Evolutionary conservation across 768 basidiomycete species (phyloP).

Genomic region (Floccularia luteovirens): DNA sequence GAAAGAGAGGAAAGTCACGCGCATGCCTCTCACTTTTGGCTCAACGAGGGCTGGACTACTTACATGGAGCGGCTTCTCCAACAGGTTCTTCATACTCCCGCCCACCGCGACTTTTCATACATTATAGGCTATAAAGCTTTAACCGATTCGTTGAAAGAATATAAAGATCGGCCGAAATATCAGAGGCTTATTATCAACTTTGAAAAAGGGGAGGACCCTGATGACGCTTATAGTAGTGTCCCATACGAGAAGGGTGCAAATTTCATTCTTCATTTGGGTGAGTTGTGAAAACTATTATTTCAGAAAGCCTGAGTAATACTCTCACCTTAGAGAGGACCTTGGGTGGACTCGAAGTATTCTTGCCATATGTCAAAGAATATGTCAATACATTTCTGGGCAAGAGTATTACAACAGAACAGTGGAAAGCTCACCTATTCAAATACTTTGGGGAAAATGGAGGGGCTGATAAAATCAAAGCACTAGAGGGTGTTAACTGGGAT

Average conservation of each 20-base stretch:
- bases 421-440: slow-evolving; percentile 72
- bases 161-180: slow-evolving; percentile 57
- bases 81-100: slow-evolving; percentile 60
- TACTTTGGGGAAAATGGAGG: slow-evolving; percentile 59
- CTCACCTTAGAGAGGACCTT: slow-evolving; percentile 50
- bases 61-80: slow-evolving; percentile 84
- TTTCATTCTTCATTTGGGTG: slow-evolving; percentile 79
- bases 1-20: slow-evolving; percentile 39
- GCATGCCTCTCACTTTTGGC: slow-evolving; percentile 76
- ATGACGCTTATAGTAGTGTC: slow-evolving; percentile 67
- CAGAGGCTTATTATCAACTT: slow-evolving; percentile 77
- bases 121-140: slow-evolving; percentile 70
- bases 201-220: slow-evolving; percentile 66
- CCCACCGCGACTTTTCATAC: slow-evolving; percentile 74
- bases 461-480: slow-evolving; percentile 50
- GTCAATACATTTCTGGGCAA: slow-evolving; percentile 74
- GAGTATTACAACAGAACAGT: slow-evolving; percentile 78
- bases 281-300: slow-evolving; percentile 8
- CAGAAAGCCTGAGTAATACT: not conserved
- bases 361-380: slow-evolving; percentile 81
- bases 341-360: slow-evolving; percentile 78
- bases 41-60: slow-evolving; percentile 92
- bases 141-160: slow-evolving; percentile 59
- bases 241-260: slow-evolving; percentile 91
- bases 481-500: slow-evolving; percentile 74